Base-by-base conservation (phyloP, 73 alveolate genomes). In the Stentor roeselii region DNA sequence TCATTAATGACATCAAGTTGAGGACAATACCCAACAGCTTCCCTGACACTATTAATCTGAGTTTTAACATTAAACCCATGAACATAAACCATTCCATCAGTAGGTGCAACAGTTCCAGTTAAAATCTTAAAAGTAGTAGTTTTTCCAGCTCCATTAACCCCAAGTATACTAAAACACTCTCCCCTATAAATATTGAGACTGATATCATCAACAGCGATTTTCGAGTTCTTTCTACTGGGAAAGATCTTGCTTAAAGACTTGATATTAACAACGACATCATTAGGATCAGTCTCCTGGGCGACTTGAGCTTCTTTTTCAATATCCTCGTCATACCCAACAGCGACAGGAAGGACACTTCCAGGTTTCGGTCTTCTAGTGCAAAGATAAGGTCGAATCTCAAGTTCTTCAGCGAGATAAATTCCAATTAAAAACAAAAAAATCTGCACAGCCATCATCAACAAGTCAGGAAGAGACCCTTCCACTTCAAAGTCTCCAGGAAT, bases 1-100 rank as follows among this genome's bases (percentile, higher is more conserved):
- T 95, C 99, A 80, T 94, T 92, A 40, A 97, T 88, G 2, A 99
- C 99, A 86, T 97, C 99, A 88, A 95, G 95, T 86, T 97, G 94
- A 40, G 99, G 99, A 88, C 99, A 97, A 82, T 97, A 97, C 36
- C 99, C 99, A 75, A 97, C 93, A 42, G 91, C 86, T 60, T 92
- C 88, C 78, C 98, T 92, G 3, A 96, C 98, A 78, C 90, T 58
- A 15, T 90, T 92, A 86, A 94, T 91, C 4, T 94, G 91, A 32
- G 82, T 59, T 11, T 75, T 60, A 27, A 97, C 97, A 84, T 95
- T 96, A 76, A 75, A 75, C 30, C 99, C 98, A 60, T 91, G 92
- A 39, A 97, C 92, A 58, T 76, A 85, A 1, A 84, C 75, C 15
- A 83, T 42, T 2, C 90, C 92, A 38, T 87, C 90, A 15, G 94